A percentile compares a stretch with the other conserved stretches of the same genome.
Evolutionary conservation across 805 yeast genomes (phyloP).

Genomic region (Citeromyces nyonsensis): DNA sequence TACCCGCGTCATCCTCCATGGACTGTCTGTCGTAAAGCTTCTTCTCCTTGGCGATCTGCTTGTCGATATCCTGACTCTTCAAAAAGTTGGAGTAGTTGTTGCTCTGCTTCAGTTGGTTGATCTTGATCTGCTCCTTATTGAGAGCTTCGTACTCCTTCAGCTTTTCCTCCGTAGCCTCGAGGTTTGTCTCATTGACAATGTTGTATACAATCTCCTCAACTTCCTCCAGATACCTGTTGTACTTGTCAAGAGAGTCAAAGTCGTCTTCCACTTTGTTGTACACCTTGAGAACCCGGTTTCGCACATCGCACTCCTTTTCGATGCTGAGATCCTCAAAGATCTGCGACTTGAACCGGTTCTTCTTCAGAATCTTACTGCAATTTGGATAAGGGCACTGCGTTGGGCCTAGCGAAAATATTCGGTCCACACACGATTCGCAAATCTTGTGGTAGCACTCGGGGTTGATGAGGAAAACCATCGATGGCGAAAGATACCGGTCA

Average conservation of each 20-base stretch:
- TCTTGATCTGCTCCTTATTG: conserved; percentile 61
- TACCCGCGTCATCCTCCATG: conserved; percentile 29
- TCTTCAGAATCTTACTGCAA: conserved; percentile 77
- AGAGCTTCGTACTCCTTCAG: conserved; percentile 54
- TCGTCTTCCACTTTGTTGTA: conserved; percentile 73
- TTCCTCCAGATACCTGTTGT: conserved; percentile 68
- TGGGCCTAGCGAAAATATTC: conserved; percentile 89
- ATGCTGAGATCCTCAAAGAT: conserved; percentile 82
- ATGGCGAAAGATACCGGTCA: conserved; percentile 85
- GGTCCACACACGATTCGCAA: conserved; percentile 92
- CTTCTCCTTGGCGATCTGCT: conserved; percentile 50
- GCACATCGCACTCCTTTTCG: conserved; percentile 84
- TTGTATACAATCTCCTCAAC: conserved; percentile 74
- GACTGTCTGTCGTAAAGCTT: conserved; percentile 52
- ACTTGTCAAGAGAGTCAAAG: conserved; percentile 43
- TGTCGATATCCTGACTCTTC: conserved; percentile 52
- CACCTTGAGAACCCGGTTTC: conserved; percentile 61
- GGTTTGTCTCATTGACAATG: conserved; percentile 53
- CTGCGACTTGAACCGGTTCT: conserved; percentile 83
- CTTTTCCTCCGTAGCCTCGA: conserved; percentile 51
- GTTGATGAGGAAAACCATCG: conserved; percentile 80
- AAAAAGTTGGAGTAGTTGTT: conserved; percentile 55
- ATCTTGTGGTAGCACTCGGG: conserved; percentile 98
- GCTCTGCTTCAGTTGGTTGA: conserved; percentile 59
- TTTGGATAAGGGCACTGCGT: conserved; percentile 92